Evolutionary conservation across 805 yeast genomes (phyloP).

Genomic region (Ogataea pini): DNA sequence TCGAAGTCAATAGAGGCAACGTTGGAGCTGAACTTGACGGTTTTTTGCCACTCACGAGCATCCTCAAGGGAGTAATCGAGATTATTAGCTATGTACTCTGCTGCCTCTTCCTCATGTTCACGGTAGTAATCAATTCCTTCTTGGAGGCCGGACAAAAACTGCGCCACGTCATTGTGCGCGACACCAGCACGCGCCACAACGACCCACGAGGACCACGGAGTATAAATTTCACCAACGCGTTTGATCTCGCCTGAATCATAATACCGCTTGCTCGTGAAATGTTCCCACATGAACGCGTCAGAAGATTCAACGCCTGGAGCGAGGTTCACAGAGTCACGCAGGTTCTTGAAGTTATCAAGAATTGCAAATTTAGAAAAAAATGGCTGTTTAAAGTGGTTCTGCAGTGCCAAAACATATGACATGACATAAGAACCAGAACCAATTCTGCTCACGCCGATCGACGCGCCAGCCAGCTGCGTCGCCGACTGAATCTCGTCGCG

Average conservation of each 20-base stretch:
- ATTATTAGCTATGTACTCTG: conserved; percentile 60
- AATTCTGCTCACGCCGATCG: conserved; percentile 79
- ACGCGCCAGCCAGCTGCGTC: conserved; percentile 54
- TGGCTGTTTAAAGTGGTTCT: conserved; percentile 53
- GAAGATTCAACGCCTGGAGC: conserved; percentile 45
- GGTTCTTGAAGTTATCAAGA: conserved; percentile 66
- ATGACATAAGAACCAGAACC: conserved; percentile 92
- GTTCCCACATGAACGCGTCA: conserved; percentile 96
- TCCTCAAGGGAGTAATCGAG: conserved; percentile 78
- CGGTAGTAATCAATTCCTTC: conserved; percentile 70
- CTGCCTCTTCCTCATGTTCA: conserved; percentile 60
- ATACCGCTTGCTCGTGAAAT: conserved; percentile 84
- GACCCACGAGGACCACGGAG: conserved; percentile 98
- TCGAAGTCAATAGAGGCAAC: conserved; percentile 51
- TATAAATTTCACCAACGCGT: conserved; percentile 81
- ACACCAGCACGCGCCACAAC: conserved; percentile 53
- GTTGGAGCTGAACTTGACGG: conserved; percentile 62
- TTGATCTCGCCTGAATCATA: conserved; percentile 80
- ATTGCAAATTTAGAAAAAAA: conserved; percentile 56
- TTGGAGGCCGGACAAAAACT: conserved; percentile 56
- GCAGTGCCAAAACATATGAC: conserved; percentile 79
- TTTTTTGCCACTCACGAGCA: conserved; percentile 78
- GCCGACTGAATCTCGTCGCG: conserved; percentile 56
- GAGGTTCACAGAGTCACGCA: conserved; percentile 77
- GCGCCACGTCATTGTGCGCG: conserved; percentile 29